Conservation (phyloP, 148 eudicot species). For the Camellia granthamiana region DNA sequence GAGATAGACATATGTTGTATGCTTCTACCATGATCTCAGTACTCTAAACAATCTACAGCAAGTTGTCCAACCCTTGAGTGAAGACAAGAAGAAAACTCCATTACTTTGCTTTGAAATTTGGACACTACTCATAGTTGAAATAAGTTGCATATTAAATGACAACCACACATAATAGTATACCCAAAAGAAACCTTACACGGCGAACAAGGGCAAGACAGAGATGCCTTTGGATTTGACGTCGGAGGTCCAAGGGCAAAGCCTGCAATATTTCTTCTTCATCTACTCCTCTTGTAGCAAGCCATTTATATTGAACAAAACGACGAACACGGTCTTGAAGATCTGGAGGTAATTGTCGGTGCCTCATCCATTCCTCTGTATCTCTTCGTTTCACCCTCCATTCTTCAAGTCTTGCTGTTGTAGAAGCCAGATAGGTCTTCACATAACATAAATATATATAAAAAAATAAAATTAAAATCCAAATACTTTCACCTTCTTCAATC, state of each 20-base stretch:
- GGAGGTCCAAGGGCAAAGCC: slow-evolving; percentile 64
- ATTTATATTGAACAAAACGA: slow-evolving; percentile 82
- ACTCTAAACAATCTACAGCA: neutral
- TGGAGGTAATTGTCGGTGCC: slow-evolving; percentile 79
- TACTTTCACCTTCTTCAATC: neutral
- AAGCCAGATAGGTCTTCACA: slow-evolving; percentile 63
- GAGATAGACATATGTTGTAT: neutral
- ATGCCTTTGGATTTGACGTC: slow-evolving; percentile 88
- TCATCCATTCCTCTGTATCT: slow-evolving; percentile 96
- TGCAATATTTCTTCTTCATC: slow-evolving; percentile 77
- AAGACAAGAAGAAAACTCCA: neutral
- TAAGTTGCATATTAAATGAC: neutral
- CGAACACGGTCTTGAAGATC: slow-evolving; percentile 81
- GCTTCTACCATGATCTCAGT: neutral
- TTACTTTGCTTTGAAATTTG: neutral
- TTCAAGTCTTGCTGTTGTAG: slow-evolving; percentile 74
- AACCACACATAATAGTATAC: slow-evolving; percentile 11
- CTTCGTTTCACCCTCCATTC: slow-evolving; percentile 79
- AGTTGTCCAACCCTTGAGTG: slow-evolving; percentile 1
- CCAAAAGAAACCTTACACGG: slow-evolving; percentile 54
- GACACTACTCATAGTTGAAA: neutral
- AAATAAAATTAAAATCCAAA: neutral
- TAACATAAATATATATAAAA: neutral
- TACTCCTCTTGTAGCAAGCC: slow-evolving; percentile 96
- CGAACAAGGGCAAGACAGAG: slow-evolving; percentile 90